Evolutionary conservation across 768 basidiomycete species (phyloP), one percentile per base, ranked within the genome.

Genomic region (Chlorophyllum brunneum): DNA sequence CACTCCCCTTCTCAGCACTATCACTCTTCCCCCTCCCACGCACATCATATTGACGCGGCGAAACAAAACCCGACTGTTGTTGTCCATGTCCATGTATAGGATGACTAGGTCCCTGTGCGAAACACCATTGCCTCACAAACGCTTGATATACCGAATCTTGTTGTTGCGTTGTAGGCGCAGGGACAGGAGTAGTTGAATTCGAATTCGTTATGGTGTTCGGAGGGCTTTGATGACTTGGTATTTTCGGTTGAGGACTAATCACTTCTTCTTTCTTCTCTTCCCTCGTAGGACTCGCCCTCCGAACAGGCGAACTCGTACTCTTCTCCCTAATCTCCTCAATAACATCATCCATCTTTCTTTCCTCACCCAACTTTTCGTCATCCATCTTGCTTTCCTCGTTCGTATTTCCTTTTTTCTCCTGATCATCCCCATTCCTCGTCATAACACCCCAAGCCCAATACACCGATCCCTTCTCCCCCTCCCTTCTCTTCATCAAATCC

Each of bases 51-150:
- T 26, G 24, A 18, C 37, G 27, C 24, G 5, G 30, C 15, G 30
- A 31, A 5, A 31, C 8, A 31, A 31, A 31, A 13, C 15, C 30
- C 2, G 30, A 9, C 30, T 2, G 30, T 31, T 31, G 8, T 31
- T 31, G 2, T 31, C 23, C n/a, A 49, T 16, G 27, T 20, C 48
- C 18, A 26, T 16, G 20, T 23, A 24, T 16, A 42, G 40, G 40
- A 36, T 36, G 34, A 33, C 49, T 33, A 5, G 70, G 66, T n/a
- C 65, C 69, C 57, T 77, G 74, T 6, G 82, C 82, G 64, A 86
- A 86, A 63, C 85, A 86, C 85, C 85, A 86, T 62, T 83, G 78
- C 49, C 70, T 59, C 44, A 86, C 77, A 54, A 86, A 80, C 20
- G 82, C 81, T 48, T 84, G 76, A 59, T 85, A 85, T 13, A 72